Percentiles rank a stretch among this genome's conserved stretches.
phyloP scores from a whole-genome alignment of 257 asterid genomes.

The Handroanthus guayacan region DNA sequence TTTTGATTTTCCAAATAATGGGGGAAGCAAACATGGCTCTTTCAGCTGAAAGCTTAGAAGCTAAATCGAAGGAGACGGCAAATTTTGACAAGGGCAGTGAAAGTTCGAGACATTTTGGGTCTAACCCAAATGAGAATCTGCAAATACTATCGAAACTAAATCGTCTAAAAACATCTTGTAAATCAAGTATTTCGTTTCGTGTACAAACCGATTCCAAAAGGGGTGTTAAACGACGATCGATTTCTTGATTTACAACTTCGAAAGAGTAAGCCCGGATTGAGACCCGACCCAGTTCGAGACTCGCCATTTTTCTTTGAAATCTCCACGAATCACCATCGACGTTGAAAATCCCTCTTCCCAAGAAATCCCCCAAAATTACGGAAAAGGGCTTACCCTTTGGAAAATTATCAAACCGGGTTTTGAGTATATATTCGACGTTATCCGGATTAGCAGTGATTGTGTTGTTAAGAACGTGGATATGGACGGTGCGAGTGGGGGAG shows the following conservation, averaged over 20 bases:
- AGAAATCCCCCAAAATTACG: slow-evolving; percentile 66
- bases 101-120: slow-evolving; percentile 41
- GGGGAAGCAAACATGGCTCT: slow-evolving; percentile 47
- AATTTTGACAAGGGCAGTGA: slow-evolving; percentile 48
- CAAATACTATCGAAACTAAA: slow-evolving; percentile 50
- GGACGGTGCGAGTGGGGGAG: slow-evolving; percentile 63
- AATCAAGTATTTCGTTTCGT: slow-evolving; percentile 31
- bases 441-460: slow-evolving; percentile 65
- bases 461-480: slow-evolving; percentile 74
- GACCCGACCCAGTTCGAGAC: slow-evolving; percentile 56
- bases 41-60: slow-evolving; percentile 56
- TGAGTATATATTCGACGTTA: slow-evolving; percentile 77
- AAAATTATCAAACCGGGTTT: slow-evolving; percentile 60
- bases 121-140: slow-evolving; percentile 53
- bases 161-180: slow-evolving; percentile 52
- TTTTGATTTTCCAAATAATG: slow-evolving; percentile 49
- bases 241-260: slow-evolving; percentile 46
- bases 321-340: slow-evolving; percentile 72
- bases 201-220: slow-evolving; percentile 25
- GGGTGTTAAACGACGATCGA: slow-evolving; percentile 40
- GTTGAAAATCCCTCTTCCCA: slow-evolving; percentile 78
- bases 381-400: slow-evolving; percentile 75
- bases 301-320: slow-evolving; percentile 58
- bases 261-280: slow-evolving; percentile 48
- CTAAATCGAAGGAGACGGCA: slow-evolving; percentile 48